Evolutionary conservation across 306 rosid species (phyloP), one percentile per base, ranked within the genome.

Genomic region (Vigna hirtella): DNA sequence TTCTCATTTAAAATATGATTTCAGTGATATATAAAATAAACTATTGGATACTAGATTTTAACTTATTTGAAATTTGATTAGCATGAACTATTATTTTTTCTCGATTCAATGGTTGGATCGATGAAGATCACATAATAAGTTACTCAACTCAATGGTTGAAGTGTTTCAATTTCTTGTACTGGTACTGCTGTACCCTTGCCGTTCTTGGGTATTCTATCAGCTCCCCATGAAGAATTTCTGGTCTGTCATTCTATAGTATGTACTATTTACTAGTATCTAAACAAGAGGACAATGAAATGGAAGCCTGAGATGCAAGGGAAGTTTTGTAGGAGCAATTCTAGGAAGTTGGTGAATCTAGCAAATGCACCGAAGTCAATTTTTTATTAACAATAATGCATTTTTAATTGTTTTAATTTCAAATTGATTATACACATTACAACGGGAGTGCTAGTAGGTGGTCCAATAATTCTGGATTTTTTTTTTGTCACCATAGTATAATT

Each of bases 31-130:
- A 42, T 40, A 40, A 2, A 30, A 30, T 3, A 30, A 8, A 40
- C 45, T 40, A 40, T 8, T 8, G 9, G 9, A 40, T 79, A 36
- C 42, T 79, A 76, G 40, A 64, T 64, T 74, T 77, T 77, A 32
- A 38, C 48, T 28, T 38, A 24, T 73, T 72, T 26, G 26, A 74
- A 74, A 59, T 13, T 28, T 59, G 42, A 59, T 59, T 28, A 14
- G 4, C 11, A 59, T 14, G 66, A 59, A 59, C 65, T 12, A 57
- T 57, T 8, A 26, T 26, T 28, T 59, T 59, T 38, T 30, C 42
- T 14, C 6, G 0, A 6, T 59, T 59, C 20, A 59, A 28, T 55
- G 17, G 18, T 59, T 59, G 13, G 66, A 59, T 59, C 4, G 5
- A 13, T 30, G 18, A 59, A 59, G 42, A 61, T 28, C 15, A 45